Evolutionary conservation across 2,329 filamentous ascomycete genomes (phyloP), one percentile per base, ranked within the genome.

Genomic region (Pseudocercospora ulei): DNA sequence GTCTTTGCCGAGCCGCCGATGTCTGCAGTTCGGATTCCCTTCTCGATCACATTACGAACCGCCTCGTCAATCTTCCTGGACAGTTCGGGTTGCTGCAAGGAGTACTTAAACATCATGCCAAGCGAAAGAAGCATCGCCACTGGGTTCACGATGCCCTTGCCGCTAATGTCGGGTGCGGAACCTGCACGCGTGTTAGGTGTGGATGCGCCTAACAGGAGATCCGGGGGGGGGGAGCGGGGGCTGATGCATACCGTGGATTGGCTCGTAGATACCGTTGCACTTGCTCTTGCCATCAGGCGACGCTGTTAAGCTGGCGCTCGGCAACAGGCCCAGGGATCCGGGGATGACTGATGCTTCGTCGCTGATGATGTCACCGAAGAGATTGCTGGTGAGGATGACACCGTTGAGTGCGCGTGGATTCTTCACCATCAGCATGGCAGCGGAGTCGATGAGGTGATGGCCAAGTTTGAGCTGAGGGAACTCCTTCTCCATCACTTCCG

Each of bases 391-490:
- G 48, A 96, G 78, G 30, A 96, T 75, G 22, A 96, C 77, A 38
- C 88, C 90, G 61, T 95, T 96, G 37, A 96, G 71, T 13, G 77
- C 75, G 7, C 79, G 72, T 6, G 88, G 88, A 65, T 87, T 88
- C 78, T 93, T 95, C 58, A 96, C 75, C 81, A 96, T 85, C 53
- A 95, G 70, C 87, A 96, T 95, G 50, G 88, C 88, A n/a, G 88
- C 88, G 40, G 78, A 84, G 67, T 96, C 88, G 59, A 96, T 94
- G 35, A 96, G 73, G 62, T 96, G 87, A 62, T 94, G 88, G 50
- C 78, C 76, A 27, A 92, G 67, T 67, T 82, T 75, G 29, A 95
- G 65, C 61, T 88, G 76, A 2, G 88, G 86, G 67, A 92, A 96
- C 70, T 95, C 88, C 50, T 79, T 79, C 52, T 72, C 73, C 72